Evolutionary conservation across 257 asterid species (phyloP).

Genomic region (Scutellaria galericulata): DNA sequence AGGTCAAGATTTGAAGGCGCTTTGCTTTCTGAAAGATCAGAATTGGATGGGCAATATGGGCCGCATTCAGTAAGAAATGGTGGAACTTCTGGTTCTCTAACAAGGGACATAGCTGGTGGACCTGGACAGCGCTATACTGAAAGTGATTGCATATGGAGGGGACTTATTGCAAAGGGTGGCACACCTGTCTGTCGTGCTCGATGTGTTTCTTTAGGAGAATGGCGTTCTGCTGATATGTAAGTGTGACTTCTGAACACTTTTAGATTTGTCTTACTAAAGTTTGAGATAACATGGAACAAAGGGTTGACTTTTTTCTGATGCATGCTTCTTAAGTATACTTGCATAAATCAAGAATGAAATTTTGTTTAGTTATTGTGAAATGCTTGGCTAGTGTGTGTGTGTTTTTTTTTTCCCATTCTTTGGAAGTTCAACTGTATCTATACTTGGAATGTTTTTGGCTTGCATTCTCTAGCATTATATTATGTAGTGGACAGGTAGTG

Average conservation of each 20-base stretch:
- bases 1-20: conserved; percentile 72
- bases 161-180: conserved; percentile 94
- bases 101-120: conserved; percentile 48
- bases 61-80: conserved; percentile 40
- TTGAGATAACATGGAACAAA: not conserved
- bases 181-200: conserved; percentile 92
- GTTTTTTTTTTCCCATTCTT: not conserved
- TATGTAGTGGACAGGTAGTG: conserved; percentile 11
- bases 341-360: not conserved
- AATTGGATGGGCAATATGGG: conserved; percentile 56
- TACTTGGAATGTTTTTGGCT: not conserved
- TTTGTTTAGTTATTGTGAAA: conserved; percentile 4
- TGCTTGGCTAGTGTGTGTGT: conserved; percentile 15
- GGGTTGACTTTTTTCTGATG: conserved; percentile 27
- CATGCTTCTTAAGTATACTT: conserved; percentile 31
- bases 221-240: conserved; percentile 71
- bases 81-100: conserved; percentile 46
- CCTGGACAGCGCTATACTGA: conserved; percentile 54
- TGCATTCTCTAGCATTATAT: conserved; percentile 9
- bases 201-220: conserved; percentile 84
- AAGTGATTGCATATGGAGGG: conserved; percentile 80
- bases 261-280: conserved; percentile 18
- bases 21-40: conserved; percentile 52
- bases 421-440: conserved; percentile 1
- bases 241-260: conserved; percentile 44